Percentiles rank a stretch among this genome's conserved stretches.
These are phyloP conservation scores for Codiaeum variegatum DNA, from an alignment of 441 rosid species.

Conservation along the genomic window DNA sequence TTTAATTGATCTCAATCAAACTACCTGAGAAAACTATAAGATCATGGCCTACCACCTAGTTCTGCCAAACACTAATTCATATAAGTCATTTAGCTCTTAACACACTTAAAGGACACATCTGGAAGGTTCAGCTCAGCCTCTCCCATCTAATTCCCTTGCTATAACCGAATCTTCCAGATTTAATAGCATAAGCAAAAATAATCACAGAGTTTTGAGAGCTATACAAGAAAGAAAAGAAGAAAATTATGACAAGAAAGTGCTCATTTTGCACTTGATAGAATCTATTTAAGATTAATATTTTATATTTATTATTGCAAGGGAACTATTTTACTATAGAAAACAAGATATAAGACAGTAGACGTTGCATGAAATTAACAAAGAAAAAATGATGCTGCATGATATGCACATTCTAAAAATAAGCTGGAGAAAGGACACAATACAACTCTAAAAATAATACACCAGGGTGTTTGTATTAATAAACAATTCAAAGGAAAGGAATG, in stretches of 20 bases:
- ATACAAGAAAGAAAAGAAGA: neutral
- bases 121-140: neutral
- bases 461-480: neutral
- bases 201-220: neutral
- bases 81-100: neutral
- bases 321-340: neutral
- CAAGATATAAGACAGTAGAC: neutral
- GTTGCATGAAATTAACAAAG: neutral
- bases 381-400: neutral
- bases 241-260: neutral
- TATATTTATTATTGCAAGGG: neutral
- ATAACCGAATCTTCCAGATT: neutral
- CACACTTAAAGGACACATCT: neutral
- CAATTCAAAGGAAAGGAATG: neutral
- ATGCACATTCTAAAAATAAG: neutral
- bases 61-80: neutral
- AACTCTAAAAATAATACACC: neutral
- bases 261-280: neutral
- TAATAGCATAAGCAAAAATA: neutral
- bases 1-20: neutral
- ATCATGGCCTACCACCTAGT: neutral
- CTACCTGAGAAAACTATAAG: slow-evolving; percentile 1
- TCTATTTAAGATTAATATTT: neutral
- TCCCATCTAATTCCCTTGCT: neutral
- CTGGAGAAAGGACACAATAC: neutral